Conservation (phyloP, 768 basidiomycete genomes). For the Russula ochroleuca region DNA sequence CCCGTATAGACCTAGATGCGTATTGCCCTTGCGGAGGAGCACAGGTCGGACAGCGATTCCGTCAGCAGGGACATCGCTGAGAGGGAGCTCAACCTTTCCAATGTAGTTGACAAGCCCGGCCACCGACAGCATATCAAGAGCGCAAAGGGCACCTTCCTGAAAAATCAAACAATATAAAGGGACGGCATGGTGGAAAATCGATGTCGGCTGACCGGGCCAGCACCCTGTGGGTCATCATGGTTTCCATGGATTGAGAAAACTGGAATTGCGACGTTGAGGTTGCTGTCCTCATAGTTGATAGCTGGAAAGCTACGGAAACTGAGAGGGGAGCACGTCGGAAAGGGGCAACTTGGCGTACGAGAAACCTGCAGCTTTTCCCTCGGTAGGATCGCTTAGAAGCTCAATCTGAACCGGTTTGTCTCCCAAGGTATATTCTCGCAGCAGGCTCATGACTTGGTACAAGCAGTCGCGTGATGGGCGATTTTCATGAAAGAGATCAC, state of each 20-base stretch:
- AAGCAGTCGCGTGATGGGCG: slow-evolving; percentile 86
- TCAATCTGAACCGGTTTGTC: slow-evolving; percentile 89
- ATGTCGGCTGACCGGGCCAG: slow-evolving; percentile 64
- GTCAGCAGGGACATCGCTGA: slow-evolving; percentile 62
- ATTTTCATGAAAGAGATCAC: slow-evolving; percentile 98
- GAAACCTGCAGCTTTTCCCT: slow-evolving; percentile 81
- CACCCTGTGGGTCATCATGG: slow-evolving; percentile 98
- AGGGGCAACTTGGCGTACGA: slow-evolving; percentile 50
- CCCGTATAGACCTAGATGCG: slow-evolving; percentile 88
- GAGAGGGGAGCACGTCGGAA: slow-evolving; percentile 1
- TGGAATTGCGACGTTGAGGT: slow-evolving; percentile 92
- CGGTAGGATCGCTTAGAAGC: slow-evolving; percentile 86
- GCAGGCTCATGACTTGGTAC: slow-evolving; percentile 81
- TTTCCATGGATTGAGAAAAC: slow-evolving; percentile 99
- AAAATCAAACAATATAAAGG: not conserved
- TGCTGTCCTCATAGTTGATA: slow-evolving; percentile 94
- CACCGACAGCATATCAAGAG: slow-evolving; percentile 91
- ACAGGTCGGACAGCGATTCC: slow-evolving; percentile 89
- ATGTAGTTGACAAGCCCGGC: slow-evolving; percentile 96
- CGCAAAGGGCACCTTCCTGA: slow-evolving; percentile 92
- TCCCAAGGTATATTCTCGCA: slow-evolving; percentile 87
- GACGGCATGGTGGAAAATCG: not conserved
- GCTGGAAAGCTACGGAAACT: slow-evolving; percentile 73
- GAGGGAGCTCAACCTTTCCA: slow-evolving; percentile 88
- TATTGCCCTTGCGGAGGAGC: slow-evolving; percentile 83